A percentile compares a stretch with the other conserved stretches of the same genome.
These are phyloP conservation scores for Suhomyces xylopsoci DNA, from an alignment of 805 yeast genomes.

Conservation along the genomic window DNA sequence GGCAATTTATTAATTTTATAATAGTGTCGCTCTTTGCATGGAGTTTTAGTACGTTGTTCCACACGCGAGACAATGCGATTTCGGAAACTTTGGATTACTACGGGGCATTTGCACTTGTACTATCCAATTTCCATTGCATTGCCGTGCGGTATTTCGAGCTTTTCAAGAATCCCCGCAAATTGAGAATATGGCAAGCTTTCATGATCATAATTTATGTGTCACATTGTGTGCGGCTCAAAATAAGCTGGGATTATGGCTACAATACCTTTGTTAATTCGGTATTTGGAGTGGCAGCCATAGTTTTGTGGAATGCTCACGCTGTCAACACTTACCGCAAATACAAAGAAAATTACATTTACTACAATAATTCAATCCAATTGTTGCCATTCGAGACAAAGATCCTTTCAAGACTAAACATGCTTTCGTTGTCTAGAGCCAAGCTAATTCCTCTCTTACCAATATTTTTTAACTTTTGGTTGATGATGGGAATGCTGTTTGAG, in stretches of 20 bases:
- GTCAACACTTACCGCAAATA: conserved; percentile 16
- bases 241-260: conserved; percentile 39
- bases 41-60: conserved; percentile 37
- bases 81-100: conserved; percentile 42
- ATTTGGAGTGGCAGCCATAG: conserved; percentile 28
- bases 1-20: conserved; percentile 29
- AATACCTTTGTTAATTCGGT: conserved; percentile 31
- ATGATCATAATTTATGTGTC: conserved; percentile 17
- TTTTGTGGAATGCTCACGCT: conserved; percentile 36
- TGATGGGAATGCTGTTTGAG: conserved; percentile 33
- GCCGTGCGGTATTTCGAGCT: conserved; percentile 30
- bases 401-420: conserved; percentile 27
- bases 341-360: conserved; percentile 14
- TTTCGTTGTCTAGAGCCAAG: conserved; percentile 24
- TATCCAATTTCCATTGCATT: conserved; percentile 36
- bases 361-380: conserved; percentile 35
- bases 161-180: conserved; percentile 11
- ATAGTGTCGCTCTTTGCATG: conserved; percentile 33
- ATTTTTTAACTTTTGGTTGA: conserved; percentile 30
- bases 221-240: conserved; percentile 28
- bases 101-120: conserved; percentile 39
- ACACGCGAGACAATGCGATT: conserved; percentile 32
- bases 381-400: conserved; percentile 39
- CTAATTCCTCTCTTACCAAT: conserved; percentile 36
- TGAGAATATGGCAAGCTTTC: conserved; percentile 16